phyloP scores from a whole-genome alignment of 176 grass and related monocot genomes.

The Secale cereale region DNA sequence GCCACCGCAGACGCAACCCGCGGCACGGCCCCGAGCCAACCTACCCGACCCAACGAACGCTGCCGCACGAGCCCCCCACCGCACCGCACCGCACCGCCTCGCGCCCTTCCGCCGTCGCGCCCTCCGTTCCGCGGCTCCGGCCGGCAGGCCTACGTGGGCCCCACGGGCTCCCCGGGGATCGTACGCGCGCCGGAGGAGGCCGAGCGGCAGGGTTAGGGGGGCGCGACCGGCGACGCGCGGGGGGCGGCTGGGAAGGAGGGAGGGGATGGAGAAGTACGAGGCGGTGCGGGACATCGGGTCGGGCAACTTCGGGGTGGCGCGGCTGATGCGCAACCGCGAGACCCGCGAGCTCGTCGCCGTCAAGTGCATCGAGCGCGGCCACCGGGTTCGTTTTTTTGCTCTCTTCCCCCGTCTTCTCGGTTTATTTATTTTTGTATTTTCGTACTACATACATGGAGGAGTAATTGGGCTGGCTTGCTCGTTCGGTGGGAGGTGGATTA shows the following conservation, averaged over 20 bases:
- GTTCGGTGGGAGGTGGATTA: slow-evolving; percentile 21
- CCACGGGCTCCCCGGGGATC: neutral
- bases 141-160: neutral
- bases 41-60: neutral
- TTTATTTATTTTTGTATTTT: neutral
- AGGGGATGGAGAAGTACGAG: slow-evolving; percentile 83
- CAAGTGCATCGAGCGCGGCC: slow-evolving; percentile 87
- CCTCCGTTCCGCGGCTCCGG: slow-evolving; percentile 1
- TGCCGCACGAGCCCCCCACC: slow-evolving; percentile 1
- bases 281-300: slow-evolving; percentile 85
- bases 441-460: too few species aligned
- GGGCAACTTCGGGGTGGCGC: slow-evolving; percentile 87
- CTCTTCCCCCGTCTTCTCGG: too few species aligned
- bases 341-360: slow-evolving; percentile 89
- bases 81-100: neutral
- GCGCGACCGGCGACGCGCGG: neutral
- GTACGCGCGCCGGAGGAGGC: neutral
- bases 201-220: neutral
- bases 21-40: slow-evolving; percentile 3
- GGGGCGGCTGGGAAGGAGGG: neutral
- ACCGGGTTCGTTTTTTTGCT: slow-evolving; percentile 39
- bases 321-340: slow-evolving; percentile 78
- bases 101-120: neutral
- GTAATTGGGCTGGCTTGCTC: neutral
- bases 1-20: slow-evolving; percentile 4